Conservation (phyloP, 2,329 filamentous ascomycete genomes). For the Colletotrichum sojae region DNA sequence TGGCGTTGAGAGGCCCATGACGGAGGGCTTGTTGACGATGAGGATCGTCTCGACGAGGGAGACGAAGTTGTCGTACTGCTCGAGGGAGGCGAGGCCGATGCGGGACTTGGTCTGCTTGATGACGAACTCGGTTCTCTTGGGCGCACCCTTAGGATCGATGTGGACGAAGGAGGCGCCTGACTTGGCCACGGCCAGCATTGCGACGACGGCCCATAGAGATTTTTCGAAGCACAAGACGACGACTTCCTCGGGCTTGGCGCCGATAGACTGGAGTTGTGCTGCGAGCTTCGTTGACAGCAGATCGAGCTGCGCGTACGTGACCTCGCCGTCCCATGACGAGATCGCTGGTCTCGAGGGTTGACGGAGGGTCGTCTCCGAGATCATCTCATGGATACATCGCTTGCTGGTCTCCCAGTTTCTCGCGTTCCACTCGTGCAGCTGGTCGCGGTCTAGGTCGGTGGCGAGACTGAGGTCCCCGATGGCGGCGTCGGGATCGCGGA, state of each 20-base stretch:
- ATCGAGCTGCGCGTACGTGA: constrained; percentile 44
- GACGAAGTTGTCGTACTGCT: constrained; percentile 3
- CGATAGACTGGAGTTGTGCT: constrained; percentile 29
- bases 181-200: constrained; percentile 50
- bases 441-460: constrained; percentile 9
- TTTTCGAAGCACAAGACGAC: constrained; percentile 50
- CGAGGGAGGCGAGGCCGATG: constrained; percentile 11
- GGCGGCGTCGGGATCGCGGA: neutral
- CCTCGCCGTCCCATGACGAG: constrained; percentile 44
- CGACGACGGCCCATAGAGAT: constrained; percentile 46
- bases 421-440: constrained; percentile 19
- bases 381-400: constrained; percentile 29
- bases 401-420: constrained; percentile 19
- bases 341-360: constrained; percentile 32
- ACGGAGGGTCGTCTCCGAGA: neutral
- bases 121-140: constrained; percentile 21
- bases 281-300: constrained; percentile 41
- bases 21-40: neutral
- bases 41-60: constrained; percentile 2
- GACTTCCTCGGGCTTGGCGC: constrained; percentile 41
- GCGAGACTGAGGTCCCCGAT: constrained; percentile 6
- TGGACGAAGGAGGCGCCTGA: constrained; percentile 50
- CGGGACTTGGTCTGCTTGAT: constrained; percentile 20
- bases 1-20: neutral
- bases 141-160: constrained; percentile 44